Percentiles rank a stretch among this genome's conserved stretches.
phyloP scores from a whole-genome alignment of 345 rosid genomes.

The Aquilaria malaccensis region DNA sequence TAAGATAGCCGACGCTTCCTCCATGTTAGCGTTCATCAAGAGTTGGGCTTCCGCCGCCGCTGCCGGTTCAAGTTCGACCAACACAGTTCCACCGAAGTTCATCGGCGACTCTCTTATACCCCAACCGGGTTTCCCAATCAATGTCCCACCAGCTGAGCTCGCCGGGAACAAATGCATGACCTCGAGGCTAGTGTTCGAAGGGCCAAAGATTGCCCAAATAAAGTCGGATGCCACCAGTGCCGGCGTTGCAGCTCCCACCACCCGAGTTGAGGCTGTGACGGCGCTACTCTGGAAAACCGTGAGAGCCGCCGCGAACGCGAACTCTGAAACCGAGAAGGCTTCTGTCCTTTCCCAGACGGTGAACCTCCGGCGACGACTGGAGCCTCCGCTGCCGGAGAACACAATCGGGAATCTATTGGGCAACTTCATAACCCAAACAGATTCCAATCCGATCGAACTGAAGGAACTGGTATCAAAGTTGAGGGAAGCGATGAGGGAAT shows the following conservation, averaged over 20 bases:
- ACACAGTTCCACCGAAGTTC: neutral
- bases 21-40: slow-evolving; percentile 5
- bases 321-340: neutral
- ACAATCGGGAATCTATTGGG: slow-evolving; percentile 11
- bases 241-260: neutral
- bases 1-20: slow-evolving; percentile 10
- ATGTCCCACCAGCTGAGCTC: neutral
- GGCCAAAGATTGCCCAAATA: slow-evolving; percentile 4
- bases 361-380: slow-evolving; percentile 5
- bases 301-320: neutral
- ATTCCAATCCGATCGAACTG: slow-evolving; percentile 9
- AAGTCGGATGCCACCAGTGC: neutral
- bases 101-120: neutral
- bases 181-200: slow-evolving; percentile 16
- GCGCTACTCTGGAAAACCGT: slow-evolving; percentile 21
- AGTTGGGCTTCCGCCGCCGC: slow-evolving; percentile 10
- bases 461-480: slow-evolving; percentile 17
- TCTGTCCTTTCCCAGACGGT: slow-evolving; percentile 2
- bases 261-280: slow-evolving; percentile 17
- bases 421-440: neutral
- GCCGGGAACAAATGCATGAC: slow-evolving; percentile 1
- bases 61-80: neutral
- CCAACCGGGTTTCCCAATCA: neutral
- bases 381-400: slow-evolving; percentile 9
- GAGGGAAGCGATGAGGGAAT: slow-evolving; percentile 12